Percentiles rank a stretch among this genome's conserved stretches.
Evolutionary conservation across 495 filamentous ascomycete genomes (phyloP).

Genomic region (Aspergillus ostianus): DNA sequence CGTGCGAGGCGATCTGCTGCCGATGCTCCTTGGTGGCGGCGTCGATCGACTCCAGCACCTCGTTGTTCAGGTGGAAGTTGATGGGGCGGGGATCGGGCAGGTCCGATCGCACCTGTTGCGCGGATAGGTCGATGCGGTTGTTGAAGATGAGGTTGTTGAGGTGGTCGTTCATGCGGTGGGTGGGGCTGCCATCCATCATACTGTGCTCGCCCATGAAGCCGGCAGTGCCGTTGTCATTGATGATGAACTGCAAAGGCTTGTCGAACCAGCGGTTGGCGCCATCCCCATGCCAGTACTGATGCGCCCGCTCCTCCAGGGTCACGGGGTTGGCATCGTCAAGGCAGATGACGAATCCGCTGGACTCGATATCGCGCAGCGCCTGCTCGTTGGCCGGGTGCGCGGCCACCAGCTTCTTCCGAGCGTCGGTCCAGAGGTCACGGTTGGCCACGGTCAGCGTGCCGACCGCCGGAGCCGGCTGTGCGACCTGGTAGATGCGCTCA

Average conservation of each 20-base stretch:
- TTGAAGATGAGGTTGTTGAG: conserved; percentile 84
- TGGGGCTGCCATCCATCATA: conserved; percentile 99
- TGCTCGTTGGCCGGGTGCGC: conserved; percentile 74
- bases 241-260: conserved; percentile 95
- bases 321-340: conserved; percentile 91
- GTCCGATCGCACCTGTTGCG: conserved; percentile 71
- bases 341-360: conserved; percentile 88
- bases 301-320: conserved; percentile 91
- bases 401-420: conserved; percentile 71
- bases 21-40: conserved; percentile 73
- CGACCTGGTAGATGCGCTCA: conserved; percentile 75
- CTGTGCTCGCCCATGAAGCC: conserved; percentile 99
- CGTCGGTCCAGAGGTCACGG: conserved; percentile 88
- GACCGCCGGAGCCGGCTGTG: conserved; percentile 66
- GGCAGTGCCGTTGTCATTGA: conserved; percentile 97
- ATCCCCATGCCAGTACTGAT: conserved; percentile 98
- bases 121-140: conserved; percentile 84
- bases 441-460: conserved; percentile 89
- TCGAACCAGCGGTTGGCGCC: conserved; percentile 97
- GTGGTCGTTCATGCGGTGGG: conserved; percentile 93
- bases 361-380: conserved; percentile 78
- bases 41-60: conserved; percentile 71
- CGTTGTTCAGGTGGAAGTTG: conserved; percentile 71
- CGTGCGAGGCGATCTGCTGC: conserved; percentile 77
- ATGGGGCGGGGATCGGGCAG: conserved; percentile 77